Evolutionary conservation across 108 stramenopile species (phyloP).

Genomic region (Cyclotella sp.): DNA sequence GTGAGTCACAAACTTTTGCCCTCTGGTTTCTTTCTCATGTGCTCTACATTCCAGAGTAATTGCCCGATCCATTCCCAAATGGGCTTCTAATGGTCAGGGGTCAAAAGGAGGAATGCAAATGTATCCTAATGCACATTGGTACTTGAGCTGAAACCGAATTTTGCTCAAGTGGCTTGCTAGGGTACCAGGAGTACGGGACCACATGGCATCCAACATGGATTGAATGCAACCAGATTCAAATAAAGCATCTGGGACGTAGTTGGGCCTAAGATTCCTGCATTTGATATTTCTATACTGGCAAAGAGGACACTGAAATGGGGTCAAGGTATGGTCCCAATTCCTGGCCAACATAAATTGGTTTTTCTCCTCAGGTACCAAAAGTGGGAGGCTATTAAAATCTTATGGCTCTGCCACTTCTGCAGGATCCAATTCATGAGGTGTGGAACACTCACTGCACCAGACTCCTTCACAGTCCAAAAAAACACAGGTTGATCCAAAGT

Average conservation of each 20-base stretch:
- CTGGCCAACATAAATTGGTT: constrained; percentile 1
- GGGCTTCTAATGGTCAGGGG: neutral
- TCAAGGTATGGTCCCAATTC: constrained; percentile 10
- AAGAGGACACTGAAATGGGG: constrained; percentile 18
- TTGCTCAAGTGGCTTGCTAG: neutral
- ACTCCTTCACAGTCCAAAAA: constrained; percentile 2
- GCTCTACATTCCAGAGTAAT: constrained; percentile 9
- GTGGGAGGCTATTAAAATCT: constrained; percentile 7
- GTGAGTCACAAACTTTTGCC: neutral
- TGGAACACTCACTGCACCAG: constrained; percentile 25
- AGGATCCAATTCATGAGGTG: constrained; percentile 2
- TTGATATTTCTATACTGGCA: constrained; percentile 26
- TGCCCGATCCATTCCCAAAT: constrained; percentile 7
- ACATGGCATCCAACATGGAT: constrained; percentile 13
- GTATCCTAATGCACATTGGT: neutral
- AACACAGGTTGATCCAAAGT: constrained; percentile 21
- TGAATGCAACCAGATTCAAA: neutral
- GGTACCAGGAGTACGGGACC: neutral
- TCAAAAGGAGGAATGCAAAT: neutral
- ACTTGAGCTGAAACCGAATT: neutral
- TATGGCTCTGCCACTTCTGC: neutral
- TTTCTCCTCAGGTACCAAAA: constrained; percentile 3
- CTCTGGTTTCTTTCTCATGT: neutral
- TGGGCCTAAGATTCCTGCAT: neutral
- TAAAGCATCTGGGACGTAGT: neutral